These are phyloP conservation scores for Senecio squalidus DNA, from an alignment of 140 eudicot genomes.

Conservation along the genomic window DNA sequence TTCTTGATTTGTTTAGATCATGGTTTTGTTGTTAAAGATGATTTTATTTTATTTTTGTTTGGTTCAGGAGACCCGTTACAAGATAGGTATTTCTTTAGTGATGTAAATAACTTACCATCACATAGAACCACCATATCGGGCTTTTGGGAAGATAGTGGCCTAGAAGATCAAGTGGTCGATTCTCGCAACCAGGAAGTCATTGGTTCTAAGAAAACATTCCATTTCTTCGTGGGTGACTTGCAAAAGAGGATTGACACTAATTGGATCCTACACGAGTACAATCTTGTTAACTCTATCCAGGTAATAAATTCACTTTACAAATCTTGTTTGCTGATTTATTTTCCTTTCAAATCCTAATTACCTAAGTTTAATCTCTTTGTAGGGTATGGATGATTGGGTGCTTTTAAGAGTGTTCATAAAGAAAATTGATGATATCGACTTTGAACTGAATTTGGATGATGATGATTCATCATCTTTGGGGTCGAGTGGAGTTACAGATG, in stretches of 20 bases:
- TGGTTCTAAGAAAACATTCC: background rate
- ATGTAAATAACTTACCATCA: constrained; percentile 10
- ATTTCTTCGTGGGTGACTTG: background rate
- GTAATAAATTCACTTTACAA: too few species aligned
- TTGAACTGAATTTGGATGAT: too few species aligned
- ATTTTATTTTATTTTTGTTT: background rate
- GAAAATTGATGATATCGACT: too few species aligned
- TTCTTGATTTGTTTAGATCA: background rate
- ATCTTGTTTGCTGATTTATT: too few species aligned
- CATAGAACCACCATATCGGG: background rate
- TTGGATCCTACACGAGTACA: background rate
- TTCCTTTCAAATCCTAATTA: background rate
- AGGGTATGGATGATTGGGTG: too few species aligned
- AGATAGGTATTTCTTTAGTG: constrained; percentile 62
- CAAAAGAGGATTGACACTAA: too few species aligned
- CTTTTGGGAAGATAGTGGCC: background rate
- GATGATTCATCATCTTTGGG: too few species aligned
- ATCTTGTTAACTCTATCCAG: background rate
- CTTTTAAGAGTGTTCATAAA: too few species aligned
- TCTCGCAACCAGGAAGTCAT: background rate
- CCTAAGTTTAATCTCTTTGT: background rate
- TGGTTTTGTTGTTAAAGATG: background rate
- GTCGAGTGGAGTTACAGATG: too few species aligned
- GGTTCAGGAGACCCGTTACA: constrained; percentile 44
- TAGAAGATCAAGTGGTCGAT: constrained; percentile 26